Base-by-base conservation (phyloP, 768 basidiomycete species). In the Thelephora ganbajun region DNA sequence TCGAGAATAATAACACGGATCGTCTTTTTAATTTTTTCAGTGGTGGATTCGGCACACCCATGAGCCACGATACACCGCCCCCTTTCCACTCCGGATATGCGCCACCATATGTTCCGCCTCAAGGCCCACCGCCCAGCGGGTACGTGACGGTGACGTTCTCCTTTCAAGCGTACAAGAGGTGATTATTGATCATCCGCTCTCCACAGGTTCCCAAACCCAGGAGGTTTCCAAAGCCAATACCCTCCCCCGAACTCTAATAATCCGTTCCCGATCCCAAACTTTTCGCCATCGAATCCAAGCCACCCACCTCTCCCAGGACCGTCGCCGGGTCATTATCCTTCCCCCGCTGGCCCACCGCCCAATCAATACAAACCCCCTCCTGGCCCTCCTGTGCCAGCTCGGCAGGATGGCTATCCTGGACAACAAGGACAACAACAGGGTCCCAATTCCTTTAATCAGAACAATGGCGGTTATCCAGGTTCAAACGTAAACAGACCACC, bases 41-140 rank as follows among this genome's bases (percentile, higher is more conserved):
- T 36, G 50, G 51, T 45, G 47, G 50, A 7, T 55, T 53, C 42
- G 46, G 47, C 9, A 23, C 48, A 16, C 36, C 42, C n/a, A 6
- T 41, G 33, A 35, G 35, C 6, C 42, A 37, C 0, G 49, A 46
- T n/a, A 35, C 36, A 30, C 35, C n/a, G 5, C 42, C 45, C 33
- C 51, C 45, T 30, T 41, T 45, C 23, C 48, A 36, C 23, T 50
- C 53, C 16, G 56, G 52, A 6, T 58, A 56, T 46, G 45, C 50
- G 5, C 55, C 59, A 11, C 48, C 54, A 16, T 57, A 57, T 44
- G 48, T 18, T 14, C 47, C 56, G 35, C 59, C 59, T 16, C 52
- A 39, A 3, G 49, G 53, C 1, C 55, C 55, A 11, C 56, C 52
- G 12, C 51, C 51, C 0, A 51, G 49, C 13, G 43, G 43, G 13